These are phyloP conservation scores for Bacterosira constricta DNA, from an alignment of 108 stramenopile genomes.

Conservation along the genomic window DNA sequence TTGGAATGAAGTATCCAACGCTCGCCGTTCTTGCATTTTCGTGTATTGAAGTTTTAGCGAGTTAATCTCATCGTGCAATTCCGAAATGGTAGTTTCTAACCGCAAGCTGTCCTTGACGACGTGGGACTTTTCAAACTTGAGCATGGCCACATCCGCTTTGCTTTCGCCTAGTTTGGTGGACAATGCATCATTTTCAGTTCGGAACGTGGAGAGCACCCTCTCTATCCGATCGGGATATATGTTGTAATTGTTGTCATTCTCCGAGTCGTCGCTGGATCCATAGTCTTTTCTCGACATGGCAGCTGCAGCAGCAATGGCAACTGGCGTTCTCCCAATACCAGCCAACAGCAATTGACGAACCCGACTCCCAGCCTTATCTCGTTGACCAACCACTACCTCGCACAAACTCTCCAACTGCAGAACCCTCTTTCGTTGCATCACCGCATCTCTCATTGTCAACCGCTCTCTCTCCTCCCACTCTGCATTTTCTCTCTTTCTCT, in stretches of 20 bases:
- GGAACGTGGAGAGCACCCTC: neutral
- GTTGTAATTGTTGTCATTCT: neutral
- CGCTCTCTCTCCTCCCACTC: neutral
- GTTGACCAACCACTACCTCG: neutral
- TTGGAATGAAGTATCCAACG: neutral
- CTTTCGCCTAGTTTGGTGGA: neutral
- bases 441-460: neutral
- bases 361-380: neutral
- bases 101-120: neutral
- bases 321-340: neutral
- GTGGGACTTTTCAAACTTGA: neutral
- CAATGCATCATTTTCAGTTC: neutral
- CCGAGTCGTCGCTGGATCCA: neutral
- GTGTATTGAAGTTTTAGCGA: neutral
- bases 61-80: neutral
- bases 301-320: neutral
- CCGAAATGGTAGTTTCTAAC: neutral
- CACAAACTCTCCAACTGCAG: neutral
- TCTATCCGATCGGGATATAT: neutral
- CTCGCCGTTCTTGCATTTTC: neutral
- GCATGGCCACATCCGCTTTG: neutral
- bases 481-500: neutral
- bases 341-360: neutral
- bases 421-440: neutral
- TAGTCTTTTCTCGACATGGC: neutral